Evolutionary conservation across 495 filamentous ascomycete species (phyloP).

Genomic region (Hypoxylon rickii): DNA sequence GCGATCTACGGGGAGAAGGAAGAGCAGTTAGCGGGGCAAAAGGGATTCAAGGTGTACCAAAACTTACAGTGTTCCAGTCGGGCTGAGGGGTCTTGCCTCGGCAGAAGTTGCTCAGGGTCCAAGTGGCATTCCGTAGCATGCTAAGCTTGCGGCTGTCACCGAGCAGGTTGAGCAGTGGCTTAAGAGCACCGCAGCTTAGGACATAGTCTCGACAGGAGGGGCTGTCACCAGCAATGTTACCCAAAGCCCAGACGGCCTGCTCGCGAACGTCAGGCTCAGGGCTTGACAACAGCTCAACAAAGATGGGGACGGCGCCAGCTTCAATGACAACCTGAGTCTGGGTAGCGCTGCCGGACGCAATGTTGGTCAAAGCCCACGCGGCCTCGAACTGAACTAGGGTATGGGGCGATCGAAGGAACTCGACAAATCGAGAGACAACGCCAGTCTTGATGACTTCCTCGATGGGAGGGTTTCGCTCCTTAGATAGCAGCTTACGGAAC

Average conservation of each 20-base stretch:
- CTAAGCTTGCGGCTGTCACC: conserved; percentile 98
- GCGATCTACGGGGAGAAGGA: conserved; percentile 69
- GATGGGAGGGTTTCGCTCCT: conserved; percentile 98
- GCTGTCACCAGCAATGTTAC: conserved; percentile 99
- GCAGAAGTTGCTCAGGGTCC: conserved; percentile 99
- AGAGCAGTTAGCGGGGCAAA: conserved; percentile 9
- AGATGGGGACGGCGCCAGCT: conserved; percentile 97
- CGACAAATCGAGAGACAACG: conserved; percentile 95
- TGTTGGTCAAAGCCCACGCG: conserved; percentile 99
- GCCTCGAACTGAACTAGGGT: conserved; percentile 99
- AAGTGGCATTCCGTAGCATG: conserved; percentile 98
- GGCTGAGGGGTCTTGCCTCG: conserved; percentile 99
- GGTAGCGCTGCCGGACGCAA: conserved; percentile 93
- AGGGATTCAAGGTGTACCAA: neutral
- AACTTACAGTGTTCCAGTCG: conserved; percentile 90
- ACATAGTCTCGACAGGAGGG: conserved; percentile 97
- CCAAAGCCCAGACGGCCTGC: conserved; percentile 98
- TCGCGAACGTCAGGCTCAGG: conserved; percentile 98
- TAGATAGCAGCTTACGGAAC: conserved; percentile 95
- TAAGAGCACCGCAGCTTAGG: conserved; percentile 83
- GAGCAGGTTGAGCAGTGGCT: conserved; percentile 83
- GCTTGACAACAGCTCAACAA: conserved; percentile 92
- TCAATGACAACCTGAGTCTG: conserved; percentile 99
- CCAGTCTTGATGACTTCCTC: conserved; percentile 99
- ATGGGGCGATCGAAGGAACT: conserved; percentile 97